Evolutionary conservation across 2,329 filamentous ascomycete species (phyloP).

Genomic region (Incumbomyces delicatus): DNA sequence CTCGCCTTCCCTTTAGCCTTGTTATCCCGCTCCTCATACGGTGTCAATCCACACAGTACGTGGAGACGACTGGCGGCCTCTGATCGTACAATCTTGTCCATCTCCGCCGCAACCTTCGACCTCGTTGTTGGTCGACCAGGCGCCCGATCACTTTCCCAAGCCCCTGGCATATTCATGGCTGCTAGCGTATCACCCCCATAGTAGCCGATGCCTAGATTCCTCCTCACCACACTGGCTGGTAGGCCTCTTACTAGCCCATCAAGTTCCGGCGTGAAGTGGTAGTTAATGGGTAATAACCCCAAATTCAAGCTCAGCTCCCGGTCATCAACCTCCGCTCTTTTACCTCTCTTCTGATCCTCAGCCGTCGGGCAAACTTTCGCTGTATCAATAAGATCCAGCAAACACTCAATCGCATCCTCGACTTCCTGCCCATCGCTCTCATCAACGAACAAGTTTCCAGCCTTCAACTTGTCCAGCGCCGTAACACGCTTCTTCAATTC

Average conservation of each 20-base stretch:
- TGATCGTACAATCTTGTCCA: constrained; percentile 9
- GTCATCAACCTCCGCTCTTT: constrained; percentile 13
- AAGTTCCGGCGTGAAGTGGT: constrained; percentile 3
- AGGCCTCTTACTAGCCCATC: constrained; percentile 1
- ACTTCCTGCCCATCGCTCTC: neutral
- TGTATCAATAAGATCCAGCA: constrained; percentile 20
- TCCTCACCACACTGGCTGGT: constrained; percentile 2
- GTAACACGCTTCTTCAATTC: constrained; percentile 11
- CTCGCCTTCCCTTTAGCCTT: constrained; percentile 13
- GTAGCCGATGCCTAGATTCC: neutral
- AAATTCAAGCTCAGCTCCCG: constrained; percentile 15
- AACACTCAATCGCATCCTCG: constrained; percentile 7
- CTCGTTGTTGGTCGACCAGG: constrained; percentile 10
- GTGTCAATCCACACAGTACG: constrained; percentile 18
- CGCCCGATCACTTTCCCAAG: neutral
- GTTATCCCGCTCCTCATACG: constrained; percentile 13
- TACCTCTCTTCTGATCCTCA: constrained; percentile 12
- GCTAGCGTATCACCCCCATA: neutral
- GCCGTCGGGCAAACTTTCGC: constrained; percentile 14
- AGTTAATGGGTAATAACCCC: constrained; percentile 9
- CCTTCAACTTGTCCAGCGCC: constrained; percentile 7
- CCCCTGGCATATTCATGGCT: neutral
- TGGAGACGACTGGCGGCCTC: constrained; percentile 17
- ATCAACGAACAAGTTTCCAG: neutral
- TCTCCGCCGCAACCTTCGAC: constrained; percentile 5